phyloP scores from a whole-genome alignment of 106 monocot species.

The Allium cepa region DNA sequence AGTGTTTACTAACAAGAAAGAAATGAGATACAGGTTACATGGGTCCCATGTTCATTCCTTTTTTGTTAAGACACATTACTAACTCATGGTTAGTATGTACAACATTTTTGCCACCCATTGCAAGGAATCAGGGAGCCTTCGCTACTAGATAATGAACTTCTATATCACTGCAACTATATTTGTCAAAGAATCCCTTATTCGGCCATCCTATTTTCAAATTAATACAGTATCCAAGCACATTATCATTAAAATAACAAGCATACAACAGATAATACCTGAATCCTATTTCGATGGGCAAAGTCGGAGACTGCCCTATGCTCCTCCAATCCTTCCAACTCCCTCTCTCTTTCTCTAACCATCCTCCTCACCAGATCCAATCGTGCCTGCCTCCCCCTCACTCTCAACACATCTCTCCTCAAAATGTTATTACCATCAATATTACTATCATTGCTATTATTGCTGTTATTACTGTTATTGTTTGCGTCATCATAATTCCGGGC shows the following conservation, averaged over 20 bases:
- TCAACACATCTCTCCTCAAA: constrained; percentile 35
- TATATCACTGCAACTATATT: no score
- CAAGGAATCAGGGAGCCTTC: no score
- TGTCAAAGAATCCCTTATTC: no score
- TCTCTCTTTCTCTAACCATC: constrained; percentile 70
- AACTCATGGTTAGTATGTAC: no score
- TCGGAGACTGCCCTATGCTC: constrained; percentile 83
- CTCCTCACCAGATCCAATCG: constrained; percentile 72
- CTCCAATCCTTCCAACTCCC: constrained; percentile 81
- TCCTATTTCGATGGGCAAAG: constrained; percentile 76
- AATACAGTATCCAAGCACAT: no score
- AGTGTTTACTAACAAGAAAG: background rate
- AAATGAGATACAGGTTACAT: no score
- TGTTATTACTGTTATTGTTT: background rate
- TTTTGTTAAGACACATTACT: no score
- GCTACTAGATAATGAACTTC: no score
- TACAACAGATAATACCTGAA: constrained; percentile 46
- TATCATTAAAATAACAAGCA: no score
- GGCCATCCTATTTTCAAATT: no score
- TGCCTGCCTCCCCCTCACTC: constrained; percentile 72
- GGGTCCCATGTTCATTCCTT: no score
- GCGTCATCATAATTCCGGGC: constrained; percentile 19
- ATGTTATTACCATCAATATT: background rate
- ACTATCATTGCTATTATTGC: background rate
- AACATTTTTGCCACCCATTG: no score